A percentile compares a stretch with the other conserved stretches of the same genome.
Evolutionary conservation across 495 filamentous ascomycete genomes (phyloP).

Genomic region (Opeltia flavorubescens): DNA sequence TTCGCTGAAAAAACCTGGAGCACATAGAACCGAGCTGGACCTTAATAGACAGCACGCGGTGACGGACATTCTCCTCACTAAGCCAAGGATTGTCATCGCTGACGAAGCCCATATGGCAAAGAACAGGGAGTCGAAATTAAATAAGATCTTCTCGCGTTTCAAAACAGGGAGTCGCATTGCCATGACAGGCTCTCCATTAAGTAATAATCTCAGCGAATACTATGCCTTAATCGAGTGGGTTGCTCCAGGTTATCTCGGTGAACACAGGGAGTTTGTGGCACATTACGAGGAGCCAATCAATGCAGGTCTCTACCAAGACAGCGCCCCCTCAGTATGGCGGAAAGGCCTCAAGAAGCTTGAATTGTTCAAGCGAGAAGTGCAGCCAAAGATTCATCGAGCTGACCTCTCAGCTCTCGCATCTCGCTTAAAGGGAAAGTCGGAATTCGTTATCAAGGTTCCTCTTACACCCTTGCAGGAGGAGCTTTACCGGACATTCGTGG

Average conservation of each 20-base stretch:
- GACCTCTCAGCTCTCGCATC: constrained; percentile 51
- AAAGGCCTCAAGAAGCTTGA: constrained; percentile 48
- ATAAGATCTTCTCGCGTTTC: constrained; percentile 39
- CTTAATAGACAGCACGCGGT: constrained; percentile 23
- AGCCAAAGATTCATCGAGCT: constrained; percentile 64
- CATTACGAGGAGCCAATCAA: constrained; percentile 62
- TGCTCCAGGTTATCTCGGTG: constrained; percentile 61
- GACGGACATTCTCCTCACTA: constrained; percentile 34
- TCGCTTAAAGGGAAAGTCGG: constrained; percentile 56
- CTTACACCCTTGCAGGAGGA: constrained; percentile 50
- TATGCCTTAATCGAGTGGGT: constrained; percentile 83
- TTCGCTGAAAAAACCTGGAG: constrained; percentile 7
- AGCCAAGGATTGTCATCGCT: constrained; percentile 63
- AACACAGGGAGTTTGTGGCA: constrained; percentile 44
- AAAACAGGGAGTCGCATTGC: constrained; percentile 63
- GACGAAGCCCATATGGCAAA: constrained; percentile 83
- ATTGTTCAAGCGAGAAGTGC: constrained; percentile 55
- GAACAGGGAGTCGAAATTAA: constrained; percentile 37
- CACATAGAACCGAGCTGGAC: background rate
- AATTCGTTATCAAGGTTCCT: constrained; percentile 66
- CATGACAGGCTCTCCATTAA: constrained; percentile 73
- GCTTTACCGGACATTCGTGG: constrained; percentile 49
- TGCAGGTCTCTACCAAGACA: constrained; percentile 53
- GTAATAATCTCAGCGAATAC: constrained; percentile 73
- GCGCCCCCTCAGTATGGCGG: constrained; percentile 35